phyloP scores from a whole-genome alignment of 2,329 filamentous ascomycete genomes.

The Septoria petroselini region DNA sequence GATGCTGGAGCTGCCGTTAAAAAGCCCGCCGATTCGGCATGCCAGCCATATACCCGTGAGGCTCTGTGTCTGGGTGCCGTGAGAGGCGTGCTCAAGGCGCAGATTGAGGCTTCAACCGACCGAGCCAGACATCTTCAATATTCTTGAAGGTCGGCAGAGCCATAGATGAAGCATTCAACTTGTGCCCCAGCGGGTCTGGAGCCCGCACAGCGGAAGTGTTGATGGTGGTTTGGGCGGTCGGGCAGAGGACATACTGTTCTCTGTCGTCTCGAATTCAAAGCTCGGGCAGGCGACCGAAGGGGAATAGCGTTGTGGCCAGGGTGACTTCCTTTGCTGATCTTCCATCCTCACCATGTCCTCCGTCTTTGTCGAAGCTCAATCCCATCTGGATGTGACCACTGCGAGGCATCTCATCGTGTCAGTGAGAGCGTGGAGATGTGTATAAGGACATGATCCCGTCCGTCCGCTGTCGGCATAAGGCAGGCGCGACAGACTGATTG shows the following conservation, averaged over 20 bases:
- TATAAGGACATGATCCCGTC: too few species aligned
- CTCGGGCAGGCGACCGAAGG: constrained; percentile 1
- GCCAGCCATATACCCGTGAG: constrained; percentile 10
- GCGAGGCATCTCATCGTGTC: too few species aligned
- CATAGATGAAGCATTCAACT: constrained; percentile 11
- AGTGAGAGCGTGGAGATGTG: too few species aligned
- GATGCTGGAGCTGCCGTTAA: not conserved
- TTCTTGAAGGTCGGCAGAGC: constrained; percentile 17
- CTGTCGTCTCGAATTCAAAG: constrained; percentile 3
- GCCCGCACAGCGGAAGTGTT: constrained; percentile 12
- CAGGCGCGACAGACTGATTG: too few species aligned
- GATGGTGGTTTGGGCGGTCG: constrained; percentile 13
- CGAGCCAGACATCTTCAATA: constrained; percentile 24
- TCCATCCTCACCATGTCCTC: not conserved
- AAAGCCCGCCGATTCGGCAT: not conserved
- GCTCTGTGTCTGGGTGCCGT: constrained; percentile 12
- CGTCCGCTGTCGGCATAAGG: too few species aligned
- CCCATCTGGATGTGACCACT: not conserved
- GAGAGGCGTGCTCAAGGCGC: constrained; percentile 15
- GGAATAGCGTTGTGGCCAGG: constrained; percentile 8
- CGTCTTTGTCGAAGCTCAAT: not conserved
- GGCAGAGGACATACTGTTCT: constrained; percentile 1
- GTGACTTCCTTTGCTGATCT: not conserved
- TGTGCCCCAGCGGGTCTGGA: constrained; percentile 17
- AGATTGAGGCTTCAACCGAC: constrained; percentile 19